Percentiles rank a stretch among this genome's conserved stretches.
phyloP scores from a whole-genome alignment of 2,329 filamentous ascomycete species.

The Trichoderma aggressivum region DNA sequence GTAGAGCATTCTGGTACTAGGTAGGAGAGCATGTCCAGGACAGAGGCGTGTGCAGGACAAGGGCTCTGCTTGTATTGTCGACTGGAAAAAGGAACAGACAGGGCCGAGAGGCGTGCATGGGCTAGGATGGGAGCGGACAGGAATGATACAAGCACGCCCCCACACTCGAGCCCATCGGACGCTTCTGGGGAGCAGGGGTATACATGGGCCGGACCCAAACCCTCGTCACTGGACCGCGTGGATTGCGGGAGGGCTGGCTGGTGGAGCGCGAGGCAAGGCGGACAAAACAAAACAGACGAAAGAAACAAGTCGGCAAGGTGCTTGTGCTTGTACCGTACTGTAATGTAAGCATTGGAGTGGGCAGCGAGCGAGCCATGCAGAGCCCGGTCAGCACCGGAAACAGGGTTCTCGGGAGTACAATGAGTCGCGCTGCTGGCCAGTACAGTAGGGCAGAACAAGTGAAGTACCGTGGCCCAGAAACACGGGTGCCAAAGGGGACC shows the following conservation, averaged over 20 bases:
- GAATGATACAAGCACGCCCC: conserved; percentile 8
- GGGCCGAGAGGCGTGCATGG: conserved; percentile 2
- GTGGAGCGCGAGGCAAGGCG: conserved; percentile 16
- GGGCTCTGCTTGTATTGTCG: neutral
- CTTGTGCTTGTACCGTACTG: neutral
- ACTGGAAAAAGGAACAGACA: neutral
- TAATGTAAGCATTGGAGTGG: neutral
- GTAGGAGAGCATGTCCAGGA: conserved; percentile 7
- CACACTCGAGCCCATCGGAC: conserved; percentile 8
- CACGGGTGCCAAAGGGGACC: neutral
- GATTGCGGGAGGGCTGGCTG: conserved; percentile 17
- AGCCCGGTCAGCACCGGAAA: conserved; percentile 6
- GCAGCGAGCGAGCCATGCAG: neutral
- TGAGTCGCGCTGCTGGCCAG: neutral
- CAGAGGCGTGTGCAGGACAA: conserved; percentile 9
- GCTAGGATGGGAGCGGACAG: neutral
- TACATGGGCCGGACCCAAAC: conserved; percentile 11
- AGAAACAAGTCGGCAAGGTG: neutral
- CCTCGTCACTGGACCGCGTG: conserved; percentile 17
- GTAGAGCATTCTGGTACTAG: conserved; percentile 7
- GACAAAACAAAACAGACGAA: neutral
- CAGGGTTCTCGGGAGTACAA: conserved; percentile 2
- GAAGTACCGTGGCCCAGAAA: neutral
- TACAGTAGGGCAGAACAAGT: neutral
- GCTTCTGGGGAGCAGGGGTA: conserved; percentile 13